Evolutionary conservation across 106 monocot genomes (phyloP).

Genomic region (Apostasia shenzhenica): DNA sequence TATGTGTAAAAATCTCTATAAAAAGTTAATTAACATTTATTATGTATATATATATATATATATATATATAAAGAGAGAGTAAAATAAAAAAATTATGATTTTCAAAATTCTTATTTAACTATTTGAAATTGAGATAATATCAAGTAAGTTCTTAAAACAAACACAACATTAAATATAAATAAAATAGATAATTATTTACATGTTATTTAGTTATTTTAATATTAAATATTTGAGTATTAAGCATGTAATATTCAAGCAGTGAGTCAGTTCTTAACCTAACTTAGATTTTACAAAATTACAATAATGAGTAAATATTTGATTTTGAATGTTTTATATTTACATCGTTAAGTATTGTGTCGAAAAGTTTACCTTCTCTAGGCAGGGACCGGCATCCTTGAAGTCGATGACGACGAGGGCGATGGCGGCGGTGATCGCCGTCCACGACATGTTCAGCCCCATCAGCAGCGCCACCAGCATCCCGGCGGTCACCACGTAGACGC

Average conservation of each 20-base stretch:
- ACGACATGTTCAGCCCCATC: conserved; percentile 2
- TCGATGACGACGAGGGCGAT: neutral
- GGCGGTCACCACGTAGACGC: conserved; percentile 2
- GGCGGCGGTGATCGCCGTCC: conserved; percentile 6
- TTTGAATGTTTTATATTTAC: neutral
- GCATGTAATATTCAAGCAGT: too few relatives aligned
- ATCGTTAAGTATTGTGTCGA: neutral
- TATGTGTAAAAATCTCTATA: too few relatives aligned
- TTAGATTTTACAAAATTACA: neutral
- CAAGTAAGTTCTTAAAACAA: too few relatives aligned
- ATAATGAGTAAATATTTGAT: too few relatives aligned
- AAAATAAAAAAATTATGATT: neutral
- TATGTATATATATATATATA: neutral
- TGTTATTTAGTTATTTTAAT: neutral
- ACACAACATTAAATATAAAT: too few relatives aligned
- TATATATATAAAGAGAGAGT: neutral
- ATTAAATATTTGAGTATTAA: neutral
- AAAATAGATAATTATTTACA: neutral
- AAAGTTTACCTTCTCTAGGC: conserved; percentile 2
- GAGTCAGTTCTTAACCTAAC: neutral
- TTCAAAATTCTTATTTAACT: neutral
- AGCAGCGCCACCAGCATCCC: conserved; percentile 8
- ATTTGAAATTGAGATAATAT: too few relatives aligned
- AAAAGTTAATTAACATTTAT: neutral
- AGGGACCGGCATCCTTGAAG: conserved; percentile 5